Conservation (phyloP, 2,329 filamentous ascomycete genomes). For the Aspergillus novofumigatus region DNA sequence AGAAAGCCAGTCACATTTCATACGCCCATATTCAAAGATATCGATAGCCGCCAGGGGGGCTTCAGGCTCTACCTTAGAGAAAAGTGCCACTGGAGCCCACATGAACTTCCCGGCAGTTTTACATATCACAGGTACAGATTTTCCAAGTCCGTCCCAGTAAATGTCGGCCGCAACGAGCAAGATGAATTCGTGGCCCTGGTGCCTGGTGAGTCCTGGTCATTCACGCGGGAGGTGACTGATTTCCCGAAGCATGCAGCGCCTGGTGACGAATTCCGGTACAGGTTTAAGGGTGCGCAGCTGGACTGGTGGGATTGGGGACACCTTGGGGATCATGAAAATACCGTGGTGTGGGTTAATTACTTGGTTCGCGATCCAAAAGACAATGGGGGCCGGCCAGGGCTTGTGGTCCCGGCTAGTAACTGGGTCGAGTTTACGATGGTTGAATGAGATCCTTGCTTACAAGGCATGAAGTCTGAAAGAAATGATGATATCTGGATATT, state of each 20-base stretch:
- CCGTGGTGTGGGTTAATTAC: not conserved
- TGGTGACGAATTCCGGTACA: not conserved
- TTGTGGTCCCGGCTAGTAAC: not conserved
- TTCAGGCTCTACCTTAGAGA: not conserved
- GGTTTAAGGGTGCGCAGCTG: not conserved
- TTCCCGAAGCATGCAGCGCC: not conserved
- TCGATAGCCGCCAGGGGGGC: not conserved
- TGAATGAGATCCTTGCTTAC: not conserved
- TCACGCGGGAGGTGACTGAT: not conserved
- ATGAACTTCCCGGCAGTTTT: not conserved
- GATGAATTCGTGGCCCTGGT: not conserved
- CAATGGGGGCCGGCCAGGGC: not conserved
- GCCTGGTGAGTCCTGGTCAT: not conserved
- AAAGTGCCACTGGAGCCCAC: not conserved
- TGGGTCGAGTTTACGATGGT: not conserved
- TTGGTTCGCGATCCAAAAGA: not conserved
- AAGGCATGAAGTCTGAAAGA: not conserved
- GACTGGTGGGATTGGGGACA: conserved; percentile 4
- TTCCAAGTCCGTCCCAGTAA: not conserved
- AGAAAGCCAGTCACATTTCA: not conserved
- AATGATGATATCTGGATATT: too few relatives aligned
- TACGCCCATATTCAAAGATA: not conserved
- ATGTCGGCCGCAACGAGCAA: not conserved
- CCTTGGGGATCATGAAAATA: conserved; percentile 1
- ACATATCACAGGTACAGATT: not conserved